phyloP scores from a whole-genome alignment of 2,329 filamentous ascomycete genomes.

The Fusarium begoniae region DNA sequence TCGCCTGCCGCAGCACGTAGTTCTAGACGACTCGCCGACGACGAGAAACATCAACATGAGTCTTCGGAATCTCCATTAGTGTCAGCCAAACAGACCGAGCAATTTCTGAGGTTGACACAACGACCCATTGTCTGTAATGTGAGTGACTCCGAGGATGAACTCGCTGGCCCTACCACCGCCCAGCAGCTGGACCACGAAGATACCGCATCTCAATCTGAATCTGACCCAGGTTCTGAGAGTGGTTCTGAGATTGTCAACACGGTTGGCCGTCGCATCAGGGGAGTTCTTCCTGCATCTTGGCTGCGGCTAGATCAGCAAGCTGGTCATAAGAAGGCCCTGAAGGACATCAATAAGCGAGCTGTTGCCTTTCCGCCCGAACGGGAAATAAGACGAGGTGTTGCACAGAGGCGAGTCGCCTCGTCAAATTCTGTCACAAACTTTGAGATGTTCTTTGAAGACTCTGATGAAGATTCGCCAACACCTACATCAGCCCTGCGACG shows the following conservation, averaged over 20 bases:
- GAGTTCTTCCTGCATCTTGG: slow-evolving; percentile 74
- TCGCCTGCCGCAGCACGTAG: slow-evolving; percentile 38
- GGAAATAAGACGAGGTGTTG: slow-evolving; percentile 59
- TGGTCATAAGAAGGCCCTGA: slow-evolving; percentile 45
- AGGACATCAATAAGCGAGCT: slow-evolving; percentile 41
- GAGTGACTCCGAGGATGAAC: slow-evolving; percentile 41
- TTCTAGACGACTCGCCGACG: slow-evolving; percentile 29
- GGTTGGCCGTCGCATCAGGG: slow-evolving; percentile 60
- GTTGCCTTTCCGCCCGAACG: slow-evolving; percentile 50
- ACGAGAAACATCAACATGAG: background rate
- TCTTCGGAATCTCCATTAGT: background rate
- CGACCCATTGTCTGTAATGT: slow-evolving; percentile 17
- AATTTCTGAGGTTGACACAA: background rate
- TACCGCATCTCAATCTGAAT: slow-evolving; percentile 42
- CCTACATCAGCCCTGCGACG: slow-evolving; percentile 23
- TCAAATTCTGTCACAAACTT: slow-evolving; percentile 40
- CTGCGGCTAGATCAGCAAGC: slow-evolving; percentile 65
- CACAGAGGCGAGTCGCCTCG: slow-evolving; percentile 53
- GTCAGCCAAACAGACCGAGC: background rate
- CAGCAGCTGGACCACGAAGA: slow-evolving; percentile 2
- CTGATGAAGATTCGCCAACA: slow-evolving; percentile 50
- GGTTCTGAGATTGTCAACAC: slow-evolving; percentile 54
- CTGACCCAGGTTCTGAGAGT: slow-evolving; percentile 51
- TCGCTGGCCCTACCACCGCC: slow-evolving; percentile 6
- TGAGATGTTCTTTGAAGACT: slow-evolving; percentile 57